Evolutionary conservation across 306 rosid species (phyloP).

Genomic region (Citrullus amarus): DNA sequence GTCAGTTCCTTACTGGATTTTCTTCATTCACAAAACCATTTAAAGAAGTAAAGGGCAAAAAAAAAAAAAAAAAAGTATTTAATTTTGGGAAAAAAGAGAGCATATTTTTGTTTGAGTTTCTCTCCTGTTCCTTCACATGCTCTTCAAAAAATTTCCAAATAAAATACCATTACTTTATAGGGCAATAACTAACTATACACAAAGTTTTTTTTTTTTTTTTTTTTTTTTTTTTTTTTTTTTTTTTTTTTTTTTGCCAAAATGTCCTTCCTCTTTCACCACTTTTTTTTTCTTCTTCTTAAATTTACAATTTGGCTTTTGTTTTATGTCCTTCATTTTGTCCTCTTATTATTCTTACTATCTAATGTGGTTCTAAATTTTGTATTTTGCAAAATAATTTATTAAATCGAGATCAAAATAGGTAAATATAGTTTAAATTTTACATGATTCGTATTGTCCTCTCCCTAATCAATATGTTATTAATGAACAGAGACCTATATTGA

Average conservation of each 20-base stretch:
- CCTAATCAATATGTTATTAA: neutral
- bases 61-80: neutral
- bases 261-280: no score
- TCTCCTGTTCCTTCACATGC: constrained; percentile 50
- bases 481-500: neutral
- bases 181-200: neutral
- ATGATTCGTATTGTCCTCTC: neutral
- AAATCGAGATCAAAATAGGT: neutral
- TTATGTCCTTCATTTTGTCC: neutral
- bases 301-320: neutral
- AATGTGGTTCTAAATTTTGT: neutral
- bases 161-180: neutral
- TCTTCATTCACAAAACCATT: neutral
- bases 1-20: neutral
- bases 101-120: constrained; percentile 3
- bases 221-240: neutral
- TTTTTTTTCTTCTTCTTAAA: neutral
- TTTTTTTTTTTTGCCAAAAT: neutral
- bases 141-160: constrained; percentile 1
- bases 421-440: neutral
- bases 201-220: neutral
- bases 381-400: neutral
- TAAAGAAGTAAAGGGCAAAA: neutral
- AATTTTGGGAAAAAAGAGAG: constrained; percentile 20
- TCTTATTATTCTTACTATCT: neutral